Evolutionary conservation across 23 red algal genomes (phyloP), one percentile per base, ranked within the genome.

Genomic region (Pyropia haitanensis): DNA sequence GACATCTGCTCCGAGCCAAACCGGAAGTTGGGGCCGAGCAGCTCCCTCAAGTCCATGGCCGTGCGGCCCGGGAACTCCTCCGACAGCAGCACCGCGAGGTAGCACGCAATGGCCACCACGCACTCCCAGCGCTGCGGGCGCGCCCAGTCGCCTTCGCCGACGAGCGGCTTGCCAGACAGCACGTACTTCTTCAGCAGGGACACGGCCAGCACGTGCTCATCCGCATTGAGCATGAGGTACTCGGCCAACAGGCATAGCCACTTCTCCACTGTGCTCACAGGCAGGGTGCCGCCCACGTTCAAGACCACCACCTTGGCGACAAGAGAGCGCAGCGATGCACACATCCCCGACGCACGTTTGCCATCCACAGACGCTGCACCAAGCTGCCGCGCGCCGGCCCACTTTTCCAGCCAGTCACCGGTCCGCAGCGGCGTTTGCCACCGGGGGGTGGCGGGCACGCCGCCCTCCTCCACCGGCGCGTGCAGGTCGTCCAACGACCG

Each of bases 51-150:
- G 50, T 96, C 92, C 63, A 80, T 68, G 9, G 73, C 80, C 5
- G 83, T 86, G 24, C 86, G 70, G 9, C 92, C 83, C 13, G 92
- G 76, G 70, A 96, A 96, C 60, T 96, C 92, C 64, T 96, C 92
- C 33, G 78, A 79, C 16, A 88, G 58, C 31, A 96, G 61, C 1
- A 96, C 92, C 3, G 83, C 85, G 51, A 88, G 83, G 66, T 85
- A 96, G 56, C 82, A 80, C 22, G 79, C 65, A 12, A 96, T 78
- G 31, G 84, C 85, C 6, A 96, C 64, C 20, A 96, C 85, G n/a
- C 83, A 73, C 53, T 96, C 92, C 92, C 92, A 96, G 14, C 57
- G 61, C 48, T 96, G 92, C 7, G 92, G 83, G 51, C 92, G 63
- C 14, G 63, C 56, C 49, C 65, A 68, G 31, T 85, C 89, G 19